phyloP scores from a whole-genome alignment of 768 basidiomycete species.

The Omphalotus guepiniiformis region DNA sequence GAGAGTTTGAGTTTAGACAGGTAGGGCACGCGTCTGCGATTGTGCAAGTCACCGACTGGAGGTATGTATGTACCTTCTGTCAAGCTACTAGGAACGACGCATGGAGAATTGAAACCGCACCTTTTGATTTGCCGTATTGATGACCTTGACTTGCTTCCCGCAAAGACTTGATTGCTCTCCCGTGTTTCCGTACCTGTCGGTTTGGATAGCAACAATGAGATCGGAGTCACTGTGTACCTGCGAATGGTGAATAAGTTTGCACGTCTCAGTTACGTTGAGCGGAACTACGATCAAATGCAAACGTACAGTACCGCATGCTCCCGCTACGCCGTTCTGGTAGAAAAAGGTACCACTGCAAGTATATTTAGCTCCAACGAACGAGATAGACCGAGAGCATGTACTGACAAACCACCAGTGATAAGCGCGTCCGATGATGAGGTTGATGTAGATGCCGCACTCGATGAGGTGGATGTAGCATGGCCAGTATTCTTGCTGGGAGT shows the following conservation, averaged over 20 bases:
- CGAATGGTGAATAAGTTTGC: not conserved
- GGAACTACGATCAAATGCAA: not conserved
- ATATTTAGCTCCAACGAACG: no score
- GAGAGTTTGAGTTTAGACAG: no score
- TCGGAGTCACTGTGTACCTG: slow-evolving; percentile 49
- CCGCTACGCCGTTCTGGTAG: slow-evolving; percentile 67
- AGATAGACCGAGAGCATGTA: no score
- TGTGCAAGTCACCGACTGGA: no score
- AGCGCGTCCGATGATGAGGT: no score
- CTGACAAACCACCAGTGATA: slow-evolving; percentile 41
- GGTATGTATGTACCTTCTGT: no score
- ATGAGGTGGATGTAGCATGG: no score
- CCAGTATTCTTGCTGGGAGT: no score
- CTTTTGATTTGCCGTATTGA: slow-evolving; percentile 55
- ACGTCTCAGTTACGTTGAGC: no score
- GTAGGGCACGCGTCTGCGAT: no score
- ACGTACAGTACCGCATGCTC: slow-evolving; percentile 64
- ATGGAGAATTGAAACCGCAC: slow-evolving; percentile 16
- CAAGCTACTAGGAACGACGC: no score
- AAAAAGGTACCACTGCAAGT: slow-evolving; percentile 67
- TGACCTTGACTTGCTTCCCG: slow-evolving; percentile 60
- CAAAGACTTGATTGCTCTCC: slow-evolving; percentile 58
- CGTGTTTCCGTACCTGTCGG: slow-evolving; percentile 51
- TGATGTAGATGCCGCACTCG: no score
- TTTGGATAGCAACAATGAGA: slow-evolving; percentile 61